Evolutionary conservation across 2,329 filamentous ascomycete species (phyloP), one percentile per base, ranked within the genome.

Genomic region (Talaromyces albobiverticillius): DNA sequence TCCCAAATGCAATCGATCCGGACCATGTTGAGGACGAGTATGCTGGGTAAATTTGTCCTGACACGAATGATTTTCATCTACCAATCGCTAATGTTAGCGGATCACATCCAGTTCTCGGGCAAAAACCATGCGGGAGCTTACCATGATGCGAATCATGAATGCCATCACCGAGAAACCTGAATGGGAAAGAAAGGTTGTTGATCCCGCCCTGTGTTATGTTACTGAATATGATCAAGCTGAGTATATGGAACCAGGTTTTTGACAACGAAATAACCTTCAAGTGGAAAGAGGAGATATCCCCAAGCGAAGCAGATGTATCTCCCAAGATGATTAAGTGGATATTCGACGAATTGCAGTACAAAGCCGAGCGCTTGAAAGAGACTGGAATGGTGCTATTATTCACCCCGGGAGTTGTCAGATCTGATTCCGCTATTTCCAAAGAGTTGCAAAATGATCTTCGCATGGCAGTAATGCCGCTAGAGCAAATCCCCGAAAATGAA

Each of bases 371-470:
- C 14, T 75, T 75, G 55, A 64, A 74, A 47, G 53, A 69, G 3
- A 70, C 68, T n/a, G 66, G 71, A 1, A 65, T 78, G 9, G 61
- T 81, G 7, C 67, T 71, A 5, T 72, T 76, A 1, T 68, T 82
- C n/a, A 79, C 82, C 51, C 68, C 71, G 4, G 71, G 71, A 26
- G 68, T 82, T 6, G 76, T 74, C 57, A 85, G 85, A 61, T 81
- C 81, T 0, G 83, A 85, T 62, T 65, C 57, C 1, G 63, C 74
- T 2, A 65, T 84, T 3, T 57, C 72, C 0, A 47, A 63, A 0
- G 61, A 69, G 1, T 57, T 82, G 3, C 64, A 70, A 4, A 11
- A 76, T 1, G 65, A 68, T 1, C 70, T 87, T 2, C 70, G 63
- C 23, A 59, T 62, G 3, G 76, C 74, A 1, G 76, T 81, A 26